Percentiles rank a stretch among this genome's conserved stretches.
Conservation (phyloP, 1,139 yeast species). For the Geotrichum phurueaensis region DNA sequence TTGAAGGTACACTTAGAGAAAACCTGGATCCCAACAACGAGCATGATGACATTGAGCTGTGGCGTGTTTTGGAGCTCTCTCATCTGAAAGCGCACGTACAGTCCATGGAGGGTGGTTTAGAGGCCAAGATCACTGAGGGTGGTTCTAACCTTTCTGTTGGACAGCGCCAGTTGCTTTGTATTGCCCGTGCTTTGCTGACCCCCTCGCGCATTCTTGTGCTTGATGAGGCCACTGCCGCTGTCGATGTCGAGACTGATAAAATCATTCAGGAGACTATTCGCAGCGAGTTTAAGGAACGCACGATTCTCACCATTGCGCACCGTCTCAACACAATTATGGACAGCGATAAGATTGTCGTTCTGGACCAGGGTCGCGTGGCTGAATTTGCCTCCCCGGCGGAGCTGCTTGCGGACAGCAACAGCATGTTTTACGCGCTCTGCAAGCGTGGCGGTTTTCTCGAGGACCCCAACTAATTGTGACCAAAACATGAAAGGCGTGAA, state of each 20-base stretch:
- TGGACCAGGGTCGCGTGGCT: constrained; percentile 77
- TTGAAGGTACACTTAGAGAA: constrained; percentile 82
- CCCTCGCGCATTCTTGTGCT: constrained; percentile 73
- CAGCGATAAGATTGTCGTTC: constrained; percentile 79
- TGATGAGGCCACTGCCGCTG: constrained; percentile 98
- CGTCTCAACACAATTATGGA: constrained; percentile 90
- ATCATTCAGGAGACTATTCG: constrained; percentile 84
- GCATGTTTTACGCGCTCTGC: constrained; percentile 73
- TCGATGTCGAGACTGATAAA: constrained; percentile 90
- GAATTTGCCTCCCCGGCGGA: constrained; percentile 80
- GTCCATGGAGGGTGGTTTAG: constrained; percentile 58
- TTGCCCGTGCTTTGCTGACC: constrained; percentile 79
- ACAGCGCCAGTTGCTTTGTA: constrained; percentile 85
- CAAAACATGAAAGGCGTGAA: no score
- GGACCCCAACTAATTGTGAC: not conserved
- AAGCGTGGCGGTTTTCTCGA: constrained; percentile 48
- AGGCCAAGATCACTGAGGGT: constrained; percentile 67
- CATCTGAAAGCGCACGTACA: constrained; percentile 73
- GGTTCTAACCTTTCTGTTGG: constrained; percentile 88
- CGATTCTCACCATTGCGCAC: constrained; percentile 92
- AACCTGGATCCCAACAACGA: constrained; percentile 79
- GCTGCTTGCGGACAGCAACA: constrained; percentile 58
- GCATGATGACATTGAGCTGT: constrained; percentile 68
- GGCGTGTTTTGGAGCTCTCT: constrained; percentile 80
- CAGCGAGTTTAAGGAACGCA: constrained; percentile 75